Percentiles rank a stretch among this genome's conserved stretches.
These are phyloP conservation scores for Clonostachys rosea DNA, from an alignment of 2,329 filamentous ascomycete genomes.

Conservation along the genomic window DNA sequence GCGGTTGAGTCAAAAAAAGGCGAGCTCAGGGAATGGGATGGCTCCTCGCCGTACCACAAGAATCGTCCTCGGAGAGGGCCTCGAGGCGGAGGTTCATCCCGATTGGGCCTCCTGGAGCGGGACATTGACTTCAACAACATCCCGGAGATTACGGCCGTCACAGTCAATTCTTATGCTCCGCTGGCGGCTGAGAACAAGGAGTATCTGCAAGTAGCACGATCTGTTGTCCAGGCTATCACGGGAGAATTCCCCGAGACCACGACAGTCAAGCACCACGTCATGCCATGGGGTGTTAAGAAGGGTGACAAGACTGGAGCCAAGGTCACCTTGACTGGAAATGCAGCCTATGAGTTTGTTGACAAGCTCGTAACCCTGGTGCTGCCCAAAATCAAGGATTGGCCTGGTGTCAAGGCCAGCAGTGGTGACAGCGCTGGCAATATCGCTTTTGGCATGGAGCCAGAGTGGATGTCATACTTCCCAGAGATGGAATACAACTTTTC, in stretches of 20 bases:
- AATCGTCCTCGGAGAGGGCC: conserved; percentile 83
- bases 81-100: conserved; percentile 63
- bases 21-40: conserved; percentile 80
- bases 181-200: conserved; percentile 66
- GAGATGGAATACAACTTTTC: conserved; percentile 95
- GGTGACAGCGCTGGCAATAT: conserved; percentile 90
- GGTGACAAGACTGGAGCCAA: conserved; percentile 74
- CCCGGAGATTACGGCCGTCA: conserved; percentile 75
- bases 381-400: conserved; percentile 95
- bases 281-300: conserved; percentile 69
- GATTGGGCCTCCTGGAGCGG: conserved; percentile 66
- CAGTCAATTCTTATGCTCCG: conserved; percentile 72
- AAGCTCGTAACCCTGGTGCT: conserved; percentile 88
- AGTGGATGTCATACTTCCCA: conserved; percentile 79
- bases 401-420: conserved; percentile 57
- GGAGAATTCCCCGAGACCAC: conserved; percentile 70
- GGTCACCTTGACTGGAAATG: conserved; percentile 70
- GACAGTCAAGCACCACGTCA: conserved; percentile 63
- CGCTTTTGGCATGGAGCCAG: conserved; percentile 70
- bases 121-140: conserved; percentile 79
- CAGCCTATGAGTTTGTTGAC: conserved; percentile 85
- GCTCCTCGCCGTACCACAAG: conserved; percentile 88
- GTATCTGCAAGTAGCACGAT: conserved; percentile 75
- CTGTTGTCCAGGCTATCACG: conserved; percentile 81
- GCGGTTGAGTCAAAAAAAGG: conserved; percentile 43